Evolutionary conservation across 768 basidiomycete species (phyloP).

Genomic region (Boletus insuetus): DNA sequence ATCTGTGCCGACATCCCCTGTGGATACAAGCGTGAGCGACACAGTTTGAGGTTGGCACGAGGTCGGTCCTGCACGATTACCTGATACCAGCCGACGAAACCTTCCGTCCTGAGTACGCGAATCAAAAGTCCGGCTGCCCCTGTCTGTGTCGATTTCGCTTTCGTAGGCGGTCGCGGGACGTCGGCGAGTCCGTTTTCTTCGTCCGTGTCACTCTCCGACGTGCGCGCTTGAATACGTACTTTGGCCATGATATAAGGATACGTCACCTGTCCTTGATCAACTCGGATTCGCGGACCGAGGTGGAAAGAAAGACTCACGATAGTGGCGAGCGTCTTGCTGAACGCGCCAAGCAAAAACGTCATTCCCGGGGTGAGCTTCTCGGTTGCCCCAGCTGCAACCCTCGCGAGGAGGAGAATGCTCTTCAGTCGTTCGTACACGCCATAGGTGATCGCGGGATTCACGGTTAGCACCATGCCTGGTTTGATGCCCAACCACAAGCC

Average conservation of each 20-base stretch:
- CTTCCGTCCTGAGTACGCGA: constrained; percentile 71
- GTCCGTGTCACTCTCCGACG: constrained; percentile 47
- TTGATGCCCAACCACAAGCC: constrained; percentile 93
- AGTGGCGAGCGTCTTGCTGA: constrained; percentile 94
- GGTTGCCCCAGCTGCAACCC: constrained; percentile 39
- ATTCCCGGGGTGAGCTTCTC: constrained; percentile 73
- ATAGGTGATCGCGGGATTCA: constrained; percentile 97
- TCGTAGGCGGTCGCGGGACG: not conserved
- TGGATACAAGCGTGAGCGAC: not conserved
- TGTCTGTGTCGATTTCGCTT: constrained; percentile 43
- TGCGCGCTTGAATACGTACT: constrained; percentile 89
- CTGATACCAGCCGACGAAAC: constrained; percentile 94
- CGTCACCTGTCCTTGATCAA: constrained; percentile 58
- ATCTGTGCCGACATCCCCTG: constrained; percentile 98
- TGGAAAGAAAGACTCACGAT: constrained; percentile 51
- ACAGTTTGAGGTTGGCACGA: not conserved
- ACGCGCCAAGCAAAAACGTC: constrained; percentile 84
- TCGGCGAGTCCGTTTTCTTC: constrained; percentile 22
- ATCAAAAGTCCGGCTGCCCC: constrained; percentile 79
- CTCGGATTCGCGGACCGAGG: not conserved
- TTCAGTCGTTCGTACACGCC: constrained; percentile 93
- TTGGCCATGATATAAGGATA: constrained; percentile 98
- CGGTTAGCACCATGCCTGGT: constrained; percentile 91
- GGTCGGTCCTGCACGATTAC: constrained; percentile 34
- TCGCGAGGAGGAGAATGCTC: constrained; percentile 59